Evolutionary conservation across 1,284 basidiomycete genomes (phyloP), one percentile per base, ranked within the genome.

Genomic region (Fomitopsis palustris): DNA sequence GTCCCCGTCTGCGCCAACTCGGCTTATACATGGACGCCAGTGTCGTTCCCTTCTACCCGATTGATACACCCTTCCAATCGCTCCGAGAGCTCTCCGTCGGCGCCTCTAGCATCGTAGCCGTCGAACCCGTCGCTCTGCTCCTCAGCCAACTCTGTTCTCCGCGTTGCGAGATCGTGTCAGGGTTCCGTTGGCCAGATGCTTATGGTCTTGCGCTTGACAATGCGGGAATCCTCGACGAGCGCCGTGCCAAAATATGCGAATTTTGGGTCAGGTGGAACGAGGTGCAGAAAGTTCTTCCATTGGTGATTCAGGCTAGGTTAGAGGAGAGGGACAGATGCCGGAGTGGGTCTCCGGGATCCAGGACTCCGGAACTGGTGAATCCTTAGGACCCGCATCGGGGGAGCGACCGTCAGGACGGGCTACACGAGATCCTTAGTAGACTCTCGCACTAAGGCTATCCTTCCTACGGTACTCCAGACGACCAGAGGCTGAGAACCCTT

Each of bases 1-100:
- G 85, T 61, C 77, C 78, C 0, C 77, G 75, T 8, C 69, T 88
- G 7, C 73, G 63, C 9, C 63, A 73, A 27, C 78, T 88, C n/a
- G 82, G 81, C 0, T 71, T 87, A 8, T 86, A 82, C 68, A 57
- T 86, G 56, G 70, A 83, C 62, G 77, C 78, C 2, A 67, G 70
- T 19, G 59, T 57, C 21, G 67, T 65, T 41, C 57, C 70, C 56
- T 55, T 56, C 37, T 4, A 21, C 7, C 12, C 17, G 3, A 37
- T 39, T 52, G n/a, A 21, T 45, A 54, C 63, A 14, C 72, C 74
- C 0, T 84, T 86, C 67, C 41, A 61, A 16, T 62, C 65, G 12
- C 76, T 88, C 10, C 62, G 67, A 35, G 67, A 66, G 3, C 71
- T 88, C 16, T 75, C 76, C 6, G 69, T 86, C 59, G 85, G 86